These are phyloP conservation scores for Cyclotella kingstonii DNA, from an alignment of 108 stramenopile genomes.

Conservation along the genomic window DNA sequence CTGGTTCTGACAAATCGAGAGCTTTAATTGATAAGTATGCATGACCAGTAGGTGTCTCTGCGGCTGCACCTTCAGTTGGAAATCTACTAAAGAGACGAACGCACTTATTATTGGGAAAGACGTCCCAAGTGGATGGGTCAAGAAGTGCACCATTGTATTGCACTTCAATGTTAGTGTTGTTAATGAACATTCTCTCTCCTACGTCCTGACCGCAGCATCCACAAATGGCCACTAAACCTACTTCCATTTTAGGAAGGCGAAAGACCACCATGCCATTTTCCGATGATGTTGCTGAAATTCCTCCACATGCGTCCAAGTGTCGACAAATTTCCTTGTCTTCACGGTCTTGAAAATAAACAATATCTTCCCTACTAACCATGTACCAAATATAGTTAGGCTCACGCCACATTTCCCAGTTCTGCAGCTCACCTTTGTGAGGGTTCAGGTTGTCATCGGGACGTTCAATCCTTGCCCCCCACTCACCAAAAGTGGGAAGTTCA, in stretches of 20 bases:
- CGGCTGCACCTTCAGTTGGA: constrained; percentile 28
- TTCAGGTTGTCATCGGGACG: constrained; percentile 40
- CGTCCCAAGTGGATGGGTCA: constrained; percentile 20
- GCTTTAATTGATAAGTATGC: constrained; percentile 29
- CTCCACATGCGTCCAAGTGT: constrained; percentile 48
- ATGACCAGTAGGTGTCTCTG: constrained; percentile 34
- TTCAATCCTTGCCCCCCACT: constrained; percentile 28
- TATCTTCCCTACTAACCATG: constrained; percentile 34
- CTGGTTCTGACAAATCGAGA: constrained; percentile 17
- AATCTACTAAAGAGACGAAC: constrained; percentile 28
- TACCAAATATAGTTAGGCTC: constrained; percentile 21
- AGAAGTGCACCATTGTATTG: constrained; percentile 24
- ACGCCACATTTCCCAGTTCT: constrained; percentile 45
- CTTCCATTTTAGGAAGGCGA: constrained; percentile 48
- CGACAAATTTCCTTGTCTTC: constrained; percentile 43
- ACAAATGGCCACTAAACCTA: constrained; percentile 42
- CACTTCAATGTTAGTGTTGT: constrained; percentile 29
- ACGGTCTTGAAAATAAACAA: constrained; percentile 33
- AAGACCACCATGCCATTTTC: constrained; percentile 45
- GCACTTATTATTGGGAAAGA: constrained; percentile 33
- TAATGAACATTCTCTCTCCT: constrained; percentile 29
- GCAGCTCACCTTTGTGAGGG: constrained; percentile 29
- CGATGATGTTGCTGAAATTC: constrained; percentile 35
- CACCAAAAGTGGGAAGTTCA: constrained; percentile 45
- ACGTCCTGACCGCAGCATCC: constrained; percentile 23